phyloP scores from a whole-genome alignment of 2,329 filamentous ascomycete species.

The Didymella keratinophila region DNA sequence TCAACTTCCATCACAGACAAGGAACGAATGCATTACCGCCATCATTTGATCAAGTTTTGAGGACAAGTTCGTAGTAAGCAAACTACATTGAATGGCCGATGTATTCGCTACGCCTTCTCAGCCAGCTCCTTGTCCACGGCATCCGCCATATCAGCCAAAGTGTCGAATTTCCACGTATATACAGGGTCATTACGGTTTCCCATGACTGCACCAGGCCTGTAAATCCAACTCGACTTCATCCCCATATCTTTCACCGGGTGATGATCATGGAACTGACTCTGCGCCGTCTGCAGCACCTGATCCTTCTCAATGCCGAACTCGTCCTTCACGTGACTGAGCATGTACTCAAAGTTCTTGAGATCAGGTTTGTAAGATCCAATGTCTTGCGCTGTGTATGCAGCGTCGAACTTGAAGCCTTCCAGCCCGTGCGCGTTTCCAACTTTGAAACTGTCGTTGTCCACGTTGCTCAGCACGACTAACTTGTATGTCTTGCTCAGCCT shows the following conservation, averaged over 20 bases:
- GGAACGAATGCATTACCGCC: neutral
- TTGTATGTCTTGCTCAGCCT: conserved; percentile 62
- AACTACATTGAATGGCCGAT: too few relatives aligned
- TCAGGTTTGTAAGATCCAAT: conserved; percentile 77
- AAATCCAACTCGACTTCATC: conserved; percentile 71
- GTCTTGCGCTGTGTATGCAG: conserved; percentile 73
- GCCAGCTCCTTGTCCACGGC: conserved; percentile 55
- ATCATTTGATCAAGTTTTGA: neutral
- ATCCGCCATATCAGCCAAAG: conserved; percentile 67
- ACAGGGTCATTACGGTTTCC: conserved; percentile 55
- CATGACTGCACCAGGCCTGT: conserved; percentile 58
- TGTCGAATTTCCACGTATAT: conserved; percentile 64
- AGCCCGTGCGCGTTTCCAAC: conserved; percentile 60
- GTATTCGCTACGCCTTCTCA: neutral
- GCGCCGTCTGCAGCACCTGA: conserved; percentile 71
- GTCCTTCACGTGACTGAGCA: conserved; percentile 62
- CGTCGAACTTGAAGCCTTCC: conserved; percentile 65
- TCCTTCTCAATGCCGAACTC: conserved; percentile 65
- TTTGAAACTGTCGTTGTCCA: conserved; percentile 63
- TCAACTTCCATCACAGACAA: neutral
- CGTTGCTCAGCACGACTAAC: conserved; percentile 68
- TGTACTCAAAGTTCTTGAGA: conserved; percentile 69
- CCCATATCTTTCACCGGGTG: conserved; percentile 68
- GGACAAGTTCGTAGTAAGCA: too few relatives aligned
- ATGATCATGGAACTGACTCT: conserved; percentile 73